These are phyloP conservation scores for Pythium biforme DNA, from an alignment of 352 stramenopile genomes.

Conservation along the genomic window DNA sequence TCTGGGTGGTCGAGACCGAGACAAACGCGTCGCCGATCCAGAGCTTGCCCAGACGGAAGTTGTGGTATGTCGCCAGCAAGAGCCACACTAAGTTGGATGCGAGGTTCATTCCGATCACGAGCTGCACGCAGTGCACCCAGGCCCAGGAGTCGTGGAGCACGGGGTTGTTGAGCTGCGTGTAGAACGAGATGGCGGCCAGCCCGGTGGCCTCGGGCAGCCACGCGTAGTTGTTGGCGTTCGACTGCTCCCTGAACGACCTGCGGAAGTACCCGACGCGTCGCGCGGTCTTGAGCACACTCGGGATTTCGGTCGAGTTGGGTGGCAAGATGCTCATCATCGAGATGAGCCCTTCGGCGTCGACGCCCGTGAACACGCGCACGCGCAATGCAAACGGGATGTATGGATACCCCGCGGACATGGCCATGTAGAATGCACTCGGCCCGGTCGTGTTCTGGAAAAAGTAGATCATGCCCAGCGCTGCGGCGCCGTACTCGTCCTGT, in stretches of 20 bases:
- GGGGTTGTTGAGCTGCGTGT: slow-evolving; percentile 24
- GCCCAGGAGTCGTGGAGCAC: slow-evolving; percentile 46
- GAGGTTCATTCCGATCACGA: slow-evolving; percentile 36
- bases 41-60: slow-evolving; percentile 26
- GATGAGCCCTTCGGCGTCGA: background rate
- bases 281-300: background rate
- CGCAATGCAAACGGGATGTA: background rate
- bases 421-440: background rate
- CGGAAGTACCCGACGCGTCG: slow-evolving; percentile 13
- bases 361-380: background rate
- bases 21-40: slow-evolving; percentile 12
- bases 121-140: slow-evolving; percentile 47
- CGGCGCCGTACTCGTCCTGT: background rate
- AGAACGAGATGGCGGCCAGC: background rate
- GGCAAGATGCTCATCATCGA: background rate
- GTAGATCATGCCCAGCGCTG: background rate
- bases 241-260: slow-evolving; percentile 14
- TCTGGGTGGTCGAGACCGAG: slow-evolving; percentile 17
- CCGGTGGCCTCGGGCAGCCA: background rate
- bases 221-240: slow-evolving; percentile 20
- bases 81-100: background rate
- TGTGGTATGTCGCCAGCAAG: slow-evolving; percentile 15
- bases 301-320: background rate
- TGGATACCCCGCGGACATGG: slow-evolving; percentile 14
- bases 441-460: slow-evolving; percentile 11